phyloP scores from a whole-genome alignment of 2,329 filamentous ascomycete genomes.

The Fusarium pseudoanthophilum region DNA sequence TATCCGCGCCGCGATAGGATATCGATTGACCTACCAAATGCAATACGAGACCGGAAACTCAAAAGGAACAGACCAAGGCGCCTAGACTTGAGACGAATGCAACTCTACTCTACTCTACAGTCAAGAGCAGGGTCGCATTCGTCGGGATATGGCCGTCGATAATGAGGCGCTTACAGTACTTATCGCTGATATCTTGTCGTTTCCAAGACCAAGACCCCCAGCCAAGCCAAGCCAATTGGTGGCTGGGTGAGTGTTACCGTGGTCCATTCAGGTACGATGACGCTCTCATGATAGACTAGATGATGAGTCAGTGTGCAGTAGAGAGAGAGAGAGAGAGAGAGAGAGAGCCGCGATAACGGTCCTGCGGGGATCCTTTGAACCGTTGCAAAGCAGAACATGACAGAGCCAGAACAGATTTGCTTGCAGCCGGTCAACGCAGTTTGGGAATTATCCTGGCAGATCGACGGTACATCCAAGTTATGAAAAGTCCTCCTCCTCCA shows the following conservation, averaged over 20 bases:
- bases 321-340: background rate
- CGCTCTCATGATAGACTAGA: constrained; percentile 35
- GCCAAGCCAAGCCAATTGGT: constrained; percentile 10
- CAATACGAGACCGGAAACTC: constrained; percentile 15
- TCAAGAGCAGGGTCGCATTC: constrained; percentile 25
- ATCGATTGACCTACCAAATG: constrained; percentile 7
- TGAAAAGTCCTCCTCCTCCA: background rate
- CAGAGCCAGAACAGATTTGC: constrained; percentile 23
- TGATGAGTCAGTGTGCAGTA: background rate
- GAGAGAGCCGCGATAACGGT: constrained; percentile 32
- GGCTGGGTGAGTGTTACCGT: constrained; percentile 9
- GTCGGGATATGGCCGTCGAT: constrained; percentile 17
- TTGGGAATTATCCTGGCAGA: constrained; percentile 29
- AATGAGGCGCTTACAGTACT: constrained; percentile 14
- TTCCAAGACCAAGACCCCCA: background rate
- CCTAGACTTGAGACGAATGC: constrained; percentile 17
- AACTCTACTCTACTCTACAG: constrained; percentile 14
- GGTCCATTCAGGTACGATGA: constrained; percentile 34
- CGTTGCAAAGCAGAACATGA: background rate
- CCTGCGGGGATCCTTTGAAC: constrained; percentile 11
- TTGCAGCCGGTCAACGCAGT: constrained; percentile 43
- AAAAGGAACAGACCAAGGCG: constrained; percentile 10
- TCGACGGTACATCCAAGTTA: constrained; percentile 36
- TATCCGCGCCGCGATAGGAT: constrained; percentile 4
- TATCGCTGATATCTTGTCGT: constrained; percentile 29